Percentiles rank a stretch among this genome's conserved stretches.
phyloP scores from a whole-genome alignment of 495 filamentous ascomycete species.

The Tricharina praecox region DNA sequence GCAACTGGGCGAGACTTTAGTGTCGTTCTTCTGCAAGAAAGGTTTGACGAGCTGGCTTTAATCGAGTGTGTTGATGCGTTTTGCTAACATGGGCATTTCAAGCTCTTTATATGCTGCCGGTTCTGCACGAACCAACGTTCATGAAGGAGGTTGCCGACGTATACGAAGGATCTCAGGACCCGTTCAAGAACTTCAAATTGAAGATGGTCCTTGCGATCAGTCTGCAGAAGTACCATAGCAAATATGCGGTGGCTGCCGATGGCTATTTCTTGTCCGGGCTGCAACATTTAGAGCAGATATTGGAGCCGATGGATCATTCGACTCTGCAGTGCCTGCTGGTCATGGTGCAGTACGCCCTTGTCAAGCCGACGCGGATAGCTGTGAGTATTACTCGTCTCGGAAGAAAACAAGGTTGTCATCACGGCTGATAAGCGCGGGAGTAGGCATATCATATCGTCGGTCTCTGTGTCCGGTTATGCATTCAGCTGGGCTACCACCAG shows the following conservation, averaged over 20 bases:
- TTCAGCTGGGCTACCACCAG: conserved; percentile 67
- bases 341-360: conserved; percentile 77
- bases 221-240: conserved; percentile 68
- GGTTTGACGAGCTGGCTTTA: conserved; percentile 33
- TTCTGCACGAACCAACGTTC: conserved; percentile 68
- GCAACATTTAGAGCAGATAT: conserved; percentile 56
- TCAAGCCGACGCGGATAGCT: conserved; percentile 78
- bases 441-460: conserved; percentile 71
- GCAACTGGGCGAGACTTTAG: conserved; percentile 49
- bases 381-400: too few relatives aligned
- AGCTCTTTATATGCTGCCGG: conserved; percentile 76
- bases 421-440: neutral
- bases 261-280: conserved; percentile 81
- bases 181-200: conserved; percentile 69
- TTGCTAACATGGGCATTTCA: neutral
- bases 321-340: conserved; percentile 80
- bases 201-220: conserved; percentile 83
- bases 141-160: conserved; percentile 60
- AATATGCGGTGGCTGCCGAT: conserved; percentile 73
- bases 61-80: neutral
- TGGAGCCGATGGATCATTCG: conserved; percentile 64
- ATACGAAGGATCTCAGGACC: conserved; percentile 54
- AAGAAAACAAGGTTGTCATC: too few relatives aligned
- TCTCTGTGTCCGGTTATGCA: conserved; percentile 64
- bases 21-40: conserved; percentile 66